These are phyloP conservation scores for Aspergillus pseudotamarii DNA, from an alignment of 2,329 filamentous ascomycete species.

Conservation along the genomic window DNA sequence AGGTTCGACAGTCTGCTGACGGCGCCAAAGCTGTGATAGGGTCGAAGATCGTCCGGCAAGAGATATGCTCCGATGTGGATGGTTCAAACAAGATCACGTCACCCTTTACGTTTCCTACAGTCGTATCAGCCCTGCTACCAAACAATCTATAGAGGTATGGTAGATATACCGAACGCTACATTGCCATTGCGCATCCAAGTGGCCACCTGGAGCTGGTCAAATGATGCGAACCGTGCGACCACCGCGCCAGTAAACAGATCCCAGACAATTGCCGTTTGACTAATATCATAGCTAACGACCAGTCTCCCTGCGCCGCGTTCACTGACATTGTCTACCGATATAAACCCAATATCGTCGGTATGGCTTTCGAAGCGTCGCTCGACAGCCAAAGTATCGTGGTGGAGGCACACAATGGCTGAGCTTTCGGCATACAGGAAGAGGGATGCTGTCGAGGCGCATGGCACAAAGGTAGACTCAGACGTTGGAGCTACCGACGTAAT, in stretches of 20 bases:
- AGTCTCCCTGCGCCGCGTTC: conserved; percentile 81
- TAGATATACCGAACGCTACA: conserved; percentile 82
- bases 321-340: conserved; percentile 89
- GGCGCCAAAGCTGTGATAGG: conserved; percentile 93
- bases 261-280: conserved; percentile 94
- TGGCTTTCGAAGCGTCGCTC: conserved; percentile 85
- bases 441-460: conserved; percentile 86
- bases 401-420: conserved; percentile 78
- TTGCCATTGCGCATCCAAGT: conserved; percentile 98
- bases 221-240: conserved; percentile 87
- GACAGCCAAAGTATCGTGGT: conserved; percentile 89
- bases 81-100: conserved; percentile 95
- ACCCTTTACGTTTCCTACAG: conserved; percentile 81
- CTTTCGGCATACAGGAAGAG: conserved; percentile 89
- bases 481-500: conserved; percentile 27
- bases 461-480: conserved; percentile 66
- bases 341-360: conserved; percentile 76
- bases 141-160: background rate
- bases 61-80: conserved; percentile 87
- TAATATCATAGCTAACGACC: conserved; percentile 89
- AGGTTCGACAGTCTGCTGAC: conserved; percentile 85
- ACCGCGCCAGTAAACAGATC: conserved; percentile 91
- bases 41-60: conserved; percentile 88
- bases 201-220: conserved; percentile 81
- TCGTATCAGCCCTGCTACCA: background rate